Evolutionary conservation across 352 stramenopile genomes (phyloP).

Genomic region (Pythium periplocum): DNA sequence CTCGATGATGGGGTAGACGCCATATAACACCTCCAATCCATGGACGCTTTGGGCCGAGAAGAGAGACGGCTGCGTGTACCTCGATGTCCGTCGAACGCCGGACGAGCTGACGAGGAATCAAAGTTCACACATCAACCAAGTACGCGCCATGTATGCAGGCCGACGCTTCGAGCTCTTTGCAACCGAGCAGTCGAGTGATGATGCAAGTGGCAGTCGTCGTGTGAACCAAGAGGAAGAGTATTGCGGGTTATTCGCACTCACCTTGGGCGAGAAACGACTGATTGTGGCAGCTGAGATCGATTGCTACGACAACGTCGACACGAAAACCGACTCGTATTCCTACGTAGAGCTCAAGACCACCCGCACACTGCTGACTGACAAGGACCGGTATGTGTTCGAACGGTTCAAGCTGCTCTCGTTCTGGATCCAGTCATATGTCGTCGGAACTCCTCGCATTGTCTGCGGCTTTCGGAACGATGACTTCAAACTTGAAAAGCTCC

Average conservation of each 20-base stretch:
- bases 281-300: slow-evolving; percentile 66
- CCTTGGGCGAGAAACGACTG: slow-evolving; percentile 41
- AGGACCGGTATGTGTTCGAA: slow-evolving; percentile 71
- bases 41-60: slow-evolving; percentile 61
- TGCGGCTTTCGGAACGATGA: slow-evolving; percentile 65
- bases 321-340: slow-evolving; percentile 2
- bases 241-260: slow-evolving; percentile 59
- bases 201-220: not conserved
- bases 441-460: slow-evolving; percentile 64
- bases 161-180: slow-evolving; percentile 66
- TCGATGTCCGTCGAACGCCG: slow-evolving; percentile 47
- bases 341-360: slow-evolving; percentile 81
- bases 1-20: slow-evolving; percentile 28
- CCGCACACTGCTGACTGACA: slow-evolving; percentile 41
- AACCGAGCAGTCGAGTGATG: slow-evolving; percentile 17
- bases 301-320: slow-evolving; percentile 36
- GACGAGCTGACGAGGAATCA: slow-evolving; percentile 39
- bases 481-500: slow-evolving; percentile 56
- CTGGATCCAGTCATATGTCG: slow-evolving; percentile 82
- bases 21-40: slow-evolving; percentile 74
- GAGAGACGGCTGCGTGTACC: slow-evolving; percentile 46
- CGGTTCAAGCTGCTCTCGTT: slow-evolving; percentile 78
- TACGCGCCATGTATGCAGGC: slow-evolving; percentile 55
- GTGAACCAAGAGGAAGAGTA: slow-evolving; percentile 70
- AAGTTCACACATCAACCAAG: slow-evolving; percentile 37